Base-by-base conservation (phyloP, 768 basidiomycete genomes). In the Phlebiopsis flavidoalba region DNA sequence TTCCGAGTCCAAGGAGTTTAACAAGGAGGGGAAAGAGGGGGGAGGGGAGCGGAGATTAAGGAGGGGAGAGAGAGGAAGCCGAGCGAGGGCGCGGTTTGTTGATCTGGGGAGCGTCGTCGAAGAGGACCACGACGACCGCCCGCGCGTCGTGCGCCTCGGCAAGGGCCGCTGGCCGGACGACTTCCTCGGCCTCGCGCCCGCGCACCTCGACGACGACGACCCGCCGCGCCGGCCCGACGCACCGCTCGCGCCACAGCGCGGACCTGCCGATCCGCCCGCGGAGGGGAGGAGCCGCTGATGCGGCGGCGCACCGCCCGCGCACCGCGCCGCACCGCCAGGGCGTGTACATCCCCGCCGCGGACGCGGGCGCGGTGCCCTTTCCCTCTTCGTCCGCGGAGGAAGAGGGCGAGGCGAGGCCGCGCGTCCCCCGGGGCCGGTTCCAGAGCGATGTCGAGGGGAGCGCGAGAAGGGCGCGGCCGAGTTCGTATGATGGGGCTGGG, bases 111-210 rank as follows among this genome's bases (percentile, higher is more conserved):
- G 87, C 66, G 86, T 91, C 19, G 77, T 83, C 26, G 89, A 92
- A 74, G 90, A 91, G 67, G 65, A 64, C 66, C 83, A 83, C 64
- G 86, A 88, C 62, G 69, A 69, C 31, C 69, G 71, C 24, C 79
- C 83, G 46, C 79, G 77, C 58, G 75, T 26, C 49, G 77, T 90
- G 63, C 80, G 84, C 58, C 81, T 91, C 36, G 83, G 85, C 36
- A 89, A 91, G 70, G 89, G 87, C 60, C 90, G 88, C 71, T 91
- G 88, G 88, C 88, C 91, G 0, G 88, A 91, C 72, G 89, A 91
- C 71, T 89, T 91, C 69, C 70, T 91, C 58, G 83, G 57, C 59
- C 57, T 57, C 56, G 55, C 63, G 21, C 58, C 66, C 24, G 14
- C 67, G 21, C 40, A 62, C n/a, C 59, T 63, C 43, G 67, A 67